These are phyloP conservation scores for Acanthamoeba lenticulata DNA, from an alignment of 208 protist species.

Conservation along the genomic window DNA sequence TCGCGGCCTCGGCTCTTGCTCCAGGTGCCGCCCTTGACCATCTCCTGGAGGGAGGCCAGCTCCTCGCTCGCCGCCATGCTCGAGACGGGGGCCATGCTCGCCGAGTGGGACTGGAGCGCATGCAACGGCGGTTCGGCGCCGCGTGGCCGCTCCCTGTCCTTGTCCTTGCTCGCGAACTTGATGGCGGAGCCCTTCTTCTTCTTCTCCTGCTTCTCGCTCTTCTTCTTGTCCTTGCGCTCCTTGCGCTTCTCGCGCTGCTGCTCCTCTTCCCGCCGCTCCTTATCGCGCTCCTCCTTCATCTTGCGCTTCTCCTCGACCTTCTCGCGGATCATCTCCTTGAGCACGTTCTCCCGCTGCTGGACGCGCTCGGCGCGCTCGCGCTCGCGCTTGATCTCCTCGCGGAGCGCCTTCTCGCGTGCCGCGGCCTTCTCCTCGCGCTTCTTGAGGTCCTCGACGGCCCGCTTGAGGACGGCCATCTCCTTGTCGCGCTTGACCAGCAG, in stretches of 20 bases:
- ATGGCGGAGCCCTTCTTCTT: not conserved
- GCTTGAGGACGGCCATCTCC: not conserved
- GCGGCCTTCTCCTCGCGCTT: not conserved
- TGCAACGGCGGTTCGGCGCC: no score
- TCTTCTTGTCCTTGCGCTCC: not conserved
- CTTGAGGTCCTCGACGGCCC: not conserved
- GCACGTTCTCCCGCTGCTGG: not conserved
- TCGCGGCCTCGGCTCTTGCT: not conserved
- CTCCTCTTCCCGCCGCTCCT: not conserved
- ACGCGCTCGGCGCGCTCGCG: not conserved
- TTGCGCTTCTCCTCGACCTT: slow-evolving; percentile 13
- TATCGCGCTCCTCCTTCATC: not conserved
- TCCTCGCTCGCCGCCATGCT: not conserved
- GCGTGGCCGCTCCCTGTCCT: no score
- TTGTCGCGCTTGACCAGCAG: not conserved
- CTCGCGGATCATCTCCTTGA: not conserved
- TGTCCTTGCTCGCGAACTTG: not conserved
- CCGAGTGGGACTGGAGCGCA: no score
- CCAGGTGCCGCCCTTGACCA: not conserved
- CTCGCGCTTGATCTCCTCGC: not conserved
- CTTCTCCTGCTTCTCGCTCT: not conserved
- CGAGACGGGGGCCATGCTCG: no score
- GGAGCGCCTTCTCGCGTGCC: not conserved
- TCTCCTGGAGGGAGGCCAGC: not conserved
- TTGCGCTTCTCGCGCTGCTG: not conserved